Evolutionary conservation across 2,329 filamentous ascomycete species (phyloP).

Genomic region (Penicillium oxalicum): DNA sequence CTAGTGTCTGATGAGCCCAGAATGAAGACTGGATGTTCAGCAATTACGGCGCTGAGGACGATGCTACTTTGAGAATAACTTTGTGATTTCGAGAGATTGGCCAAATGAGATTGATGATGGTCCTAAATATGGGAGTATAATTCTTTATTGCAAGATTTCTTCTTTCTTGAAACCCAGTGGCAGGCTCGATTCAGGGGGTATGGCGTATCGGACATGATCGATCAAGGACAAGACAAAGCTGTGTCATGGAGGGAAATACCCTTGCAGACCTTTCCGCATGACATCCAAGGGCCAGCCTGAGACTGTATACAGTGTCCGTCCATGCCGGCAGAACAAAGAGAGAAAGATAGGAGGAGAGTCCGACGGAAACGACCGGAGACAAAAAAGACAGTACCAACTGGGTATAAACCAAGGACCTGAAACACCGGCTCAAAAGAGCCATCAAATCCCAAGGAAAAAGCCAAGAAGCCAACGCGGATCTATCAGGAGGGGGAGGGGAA

Average conservation of each 20-base stretch:
- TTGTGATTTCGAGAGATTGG: too few species aligned
- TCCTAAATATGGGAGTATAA: too few species aligned
- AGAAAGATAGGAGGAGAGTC: constrained; percentile 3
- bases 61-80: neutral
- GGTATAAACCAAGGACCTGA: constrained; percentile 5
- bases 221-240: too few species aligned
- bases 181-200: neutral
- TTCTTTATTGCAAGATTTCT: neutral
- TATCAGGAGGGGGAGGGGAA: too few species aligned
- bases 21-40: too few species aligned
- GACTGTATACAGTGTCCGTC: constrained; percentile 2
- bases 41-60: too few species aligned
- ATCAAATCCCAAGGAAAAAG: constrained; percentile 1
- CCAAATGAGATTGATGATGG: too few species aligned
- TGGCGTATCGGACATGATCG: neutral
- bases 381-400: constrained; percentile 7
- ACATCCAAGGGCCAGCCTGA: constrained; percentile 6
- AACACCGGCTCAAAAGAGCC: neutral
- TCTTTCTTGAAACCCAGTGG: constrained; percentile 2
- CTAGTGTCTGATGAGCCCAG: too few species aligned
- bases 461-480: neutral
- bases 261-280: too few species aligned
- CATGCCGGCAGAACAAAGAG: neutral
- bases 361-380: constrained; percentile 1
- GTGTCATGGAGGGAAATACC: too few species aligned